Evolutionary conservation across 768 basidiomycete genomes (phyloP), one percentile per base, ranked within the genome.

Genomic region (Serendipita sp.): DNA sequence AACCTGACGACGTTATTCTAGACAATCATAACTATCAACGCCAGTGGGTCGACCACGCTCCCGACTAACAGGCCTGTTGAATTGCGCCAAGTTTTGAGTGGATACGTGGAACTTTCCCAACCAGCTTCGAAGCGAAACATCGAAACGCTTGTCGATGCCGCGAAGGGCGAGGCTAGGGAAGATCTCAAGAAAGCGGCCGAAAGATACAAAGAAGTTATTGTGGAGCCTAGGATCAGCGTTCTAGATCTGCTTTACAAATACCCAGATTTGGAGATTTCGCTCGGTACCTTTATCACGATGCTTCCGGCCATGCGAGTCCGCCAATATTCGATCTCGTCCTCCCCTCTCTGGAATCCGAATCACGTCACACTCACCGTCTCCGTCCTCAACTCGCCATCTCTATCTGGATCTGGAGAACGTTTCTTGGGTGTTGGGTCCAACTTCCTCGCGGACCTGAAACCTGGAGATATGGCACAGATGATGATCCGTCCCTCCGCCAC

Each of bases 281-380:
- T 80, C 38, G 69, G 70, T 11, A 70, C 72, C 2, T 79, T 76
- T 72, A 68, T 81, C 36, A 70, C 70, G n/a, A 72, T 78, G 69
- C 74, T 80, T 8, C 79, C 78, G 4, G 69, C 78, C 2, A 80
- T 80, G 76, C 78, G 78, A 45, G 73, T 79, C 63, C 72, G 80
- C 30, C 79, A 80, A 70, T 80, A 81, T 71, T 79, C 78, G 2
- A 80, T 80, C 67, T 80, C 80, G 0, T 79, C 78, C 0, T 79
- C 78, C 0, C 79, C 79, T 2, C 72, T 81, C 8, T 76, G 76
- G 74, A 74, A 78, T 65, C 72, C 79, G 5, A 68, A 71, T 41
- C 74, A 73, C 47, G 76, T 75, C 38, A 75, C 77, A 15, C 73
- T 81, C 36, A 80, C 79, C 23, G 67, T 80, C 66, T 77, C 76